A percentile compares a stretch with the other conserved stretches of the same genome.
Conservation (phyloP, 1,139 yeast genomes). For the Saccharomyces hybrid region DNA sequence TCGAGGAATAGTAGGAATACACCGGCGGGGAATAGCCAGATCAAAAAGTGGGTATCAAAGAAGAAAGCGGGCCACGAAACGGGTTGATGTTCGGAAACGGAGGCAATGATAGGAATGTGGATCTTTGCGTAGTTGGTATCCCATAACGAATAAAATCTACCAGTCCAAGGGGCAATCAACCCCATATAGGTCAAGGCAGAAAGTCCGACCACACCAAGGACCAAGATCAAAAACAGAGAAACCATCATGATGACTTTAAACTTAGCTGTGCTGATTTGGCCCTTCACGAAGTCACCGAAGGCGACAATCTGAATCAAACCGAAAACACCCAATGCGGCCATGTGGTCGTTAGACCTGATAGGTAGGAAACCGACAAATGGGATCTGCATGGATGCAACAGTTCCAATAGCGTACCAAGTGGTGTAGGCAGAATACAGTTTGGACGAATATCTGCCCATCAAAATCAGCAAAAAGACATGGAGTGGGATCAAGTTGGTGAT, state of each 20-base stretch:
- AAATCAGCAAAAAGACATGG: conserved; percentile 80
- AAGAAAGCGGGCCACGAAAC: conserved; percentile 99
- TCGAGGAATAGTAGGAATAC: conserved; percentile 86
- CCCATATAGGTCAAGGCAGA: conserved; percentile 81
- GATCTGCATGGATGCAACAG: conserved; percentile 96
- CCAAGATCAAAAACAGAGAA: conserved; percentile 47
- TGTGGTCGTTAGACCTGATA: conserved; percentile 93
- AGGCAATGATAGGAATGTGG: conserved; percentile 97
- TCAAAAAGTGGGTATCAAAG: conserved; percentile 84
- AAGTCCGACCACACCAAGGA: conserved; percentile 62
- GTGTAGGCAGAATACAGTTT: conserved; percentile 84
- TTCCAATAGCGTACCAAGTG: conserved; percentile 95
- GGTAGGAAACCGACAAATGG: conserved; percentile 98
- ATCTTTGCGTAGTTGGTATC: conserved; percentile 96
- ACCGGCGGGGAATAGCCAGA: conserved; percentile 99
- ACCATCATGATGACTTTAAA: conserved; percentile 66
- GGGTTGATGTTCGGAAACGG: conserved; percentile 98
- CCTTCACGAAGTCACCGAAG: conserved; percentile 72
- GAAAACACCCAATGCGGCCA: conserved; percentile 97
- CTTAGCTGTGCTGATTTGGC: conserved; percentile 63
- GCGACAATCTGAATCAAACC: conserved; percentile 90
- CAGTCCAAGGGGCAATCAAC: conserved; percentile 98
- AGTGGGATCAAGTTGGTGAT: conserved; percentile 95
- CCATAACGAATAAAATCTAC: conserved; percentile 97
- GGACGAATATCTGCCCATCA: conserved; percentile 91